Base-by-base conservation (phyloP, 1,284 basidiomycete genomes). In the Flammula alnicola region DNA sequence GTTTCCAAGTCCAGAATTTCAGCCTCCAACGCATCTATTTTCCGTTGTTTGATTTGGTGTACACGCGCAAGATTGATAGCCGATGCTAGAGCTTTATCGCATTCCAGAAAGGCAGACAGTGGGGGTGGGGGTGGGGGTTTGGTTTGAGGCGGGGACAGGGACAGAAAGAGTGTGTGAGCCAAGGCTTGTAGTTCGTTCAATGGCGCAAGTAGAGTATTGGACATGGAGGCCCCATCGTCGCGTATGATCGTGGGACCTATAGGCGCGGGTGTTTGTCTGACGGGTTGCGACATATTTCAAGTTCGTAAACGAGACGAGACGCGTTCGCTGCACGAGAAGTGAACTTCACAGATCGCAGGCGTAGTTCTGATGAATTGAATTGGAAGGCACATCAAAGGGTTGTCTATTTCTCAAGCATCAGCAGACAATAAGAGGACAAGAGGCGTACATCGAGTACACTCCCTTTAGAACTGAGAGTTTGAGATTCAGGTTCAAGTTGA, bases 41-140 rank as follows among this genome's bases (percentile, higher is more conserved):
- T 76, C 44, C 84, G 72, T 62, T 92, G 89, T 60, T 84, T 84
- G 36, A 81, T 76, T 62, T 92, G 89, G 60, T 92, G 90, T 16
- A 73, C 68, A 49, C 85, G 79, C 2, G 86, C 81, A n/a, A 84
- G 70, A 50, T 80, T 78, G 5, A 91, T 71, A 5, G 86, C 86
- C 22, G 68, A 66, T 0, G 86, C 81, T 14, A 92, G 73, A 3
- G 77, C 72, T 7, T 76, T 72, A 59, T 92, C 89, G 31, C 75
- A 83, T 1, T 73, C 66, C 7, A 86, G 63, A 61, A 91, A 85
- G 1, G 82, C 74, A 3, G 76, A 67, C 17, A 83, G 67, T 10
- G 84, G 69, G n/a, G 88, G 89, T 1, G 82, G 71, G 0, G 78
- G 77, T 5, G 81, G 81, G 3, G 83, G 79, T 64, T 80, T 80